These are phyloP conservation scores for Thelephora terrestris DNA, from an alignment of 1,284 basidiomycete genomes.

Conservation along the genomic window DNA sequence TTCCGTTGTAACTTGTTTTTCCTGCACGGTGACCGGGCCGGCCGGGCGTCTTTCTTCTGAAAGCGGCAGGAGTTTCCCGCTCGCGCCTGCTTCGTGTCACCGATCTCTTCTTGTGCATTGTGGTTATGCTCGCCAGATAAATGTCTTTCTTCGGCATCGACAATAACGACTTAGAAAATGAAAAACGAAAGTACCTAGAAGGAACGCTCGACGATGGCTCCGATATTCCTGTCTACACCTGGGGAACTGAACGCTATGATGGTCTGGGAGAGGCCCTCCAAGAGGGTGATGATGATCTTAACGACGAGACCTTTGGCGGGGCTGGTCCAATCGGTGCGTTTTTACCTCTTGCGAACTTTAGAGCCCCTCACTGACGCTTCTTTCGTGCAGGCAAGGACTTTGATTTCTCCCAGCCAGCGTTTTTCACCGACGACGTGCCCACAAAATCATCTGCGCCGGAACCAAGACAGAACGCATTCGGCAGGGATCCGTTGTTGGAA, in stretches of 20 bases:
- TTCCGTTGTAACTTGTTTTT: too few relatives aligned
- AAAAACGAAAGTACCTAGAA: slow-evolving; percentile 45
- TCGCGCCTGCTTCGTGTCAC: too few relatives aligned
- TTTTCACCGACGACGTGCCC: slow-evolving; percentile 24
- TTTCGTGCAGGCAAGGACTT: slow-evolving; percentile 77
- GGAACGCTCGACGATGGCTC: slow-evolving; percentile 36
- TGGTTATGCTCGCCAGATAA: slow-evolving; percentile 5
- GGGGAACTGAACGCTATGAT: slow-evolving; percentile 86
- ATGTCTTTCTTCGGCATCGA: slow-evolving; percentile 82
- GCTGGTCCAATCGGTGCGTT: slow-evolving; percentile 56
- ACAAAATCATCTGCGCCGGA: slow-evolving; percentile 8
- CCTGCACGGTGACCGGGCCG: too few relatives aligned
- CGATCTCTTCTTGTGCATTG: background rate
- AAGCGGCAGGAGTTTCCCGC: too few relatives aligned
- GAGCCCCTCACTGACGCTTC: background rate
- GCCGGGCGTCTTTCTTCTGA: too few relatives aligned
- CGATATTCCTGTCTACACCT: slow-evolving; percentile 78
- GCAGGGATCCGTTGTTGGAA: slow-evolving; percentile 1
- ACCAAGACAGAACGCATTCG: slow-evolving; percentile 4
- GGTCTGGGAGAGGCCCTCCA: slow-evolving; percentile 82
- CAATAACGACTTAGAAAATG: slow-evolving; percentile 46
- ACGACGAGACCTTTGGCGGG: slow-evolving; percentile 93
- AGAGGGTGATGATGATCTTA: slow-evolving; percentile 84
- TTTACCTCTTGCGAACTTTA: background rate
- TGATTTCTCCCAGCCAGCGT: slow-evolving; percentile 60